Evolutionary conservation across 352 stramenopile species (phyloP).

Genomic region (Phytopythium mirpurense): DNA sequence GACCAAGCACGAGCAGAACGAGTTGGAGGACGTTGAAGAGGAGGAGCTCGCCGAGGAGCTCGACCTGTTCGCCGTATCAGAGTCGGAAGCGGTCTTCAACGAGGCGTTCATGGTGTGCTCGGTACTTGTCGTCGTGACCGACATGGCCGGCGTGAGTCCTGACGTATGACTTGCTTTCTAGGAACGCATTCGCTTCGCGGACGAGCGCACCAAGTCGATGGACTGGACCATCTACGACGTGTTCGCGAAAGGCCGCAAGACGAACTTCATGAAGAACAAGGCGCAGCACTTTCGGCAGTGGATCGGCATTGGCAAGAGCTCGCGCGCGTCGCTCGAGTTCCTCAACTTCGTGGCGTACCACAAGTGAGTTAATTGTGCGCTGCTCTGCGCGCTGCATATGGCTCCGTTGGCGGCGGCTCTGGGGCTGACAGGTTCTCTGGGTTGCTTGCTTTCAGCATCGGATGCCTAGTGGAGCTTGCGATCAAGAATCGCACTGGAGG

Average conservation of each 20-base stretch:
- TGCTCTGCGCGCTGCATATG: neutral
- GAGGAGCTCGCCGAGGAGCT: constrained; percentile 80
- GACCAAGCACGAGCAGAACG: constrained; percentile 73
- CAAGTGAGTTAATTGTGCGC: constrained; percentile 65
- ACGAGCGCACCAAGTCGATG: constrained; percentile 79
- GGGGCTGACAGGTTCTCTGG: neutral
- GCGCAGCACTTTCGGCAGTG: constrained; percentile 63
- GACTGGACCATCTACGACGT: constrained; percentile 79
- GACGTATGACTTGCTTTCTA: constrained; percentile 3
- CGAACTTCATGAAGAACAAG: constrained; percentile 84
- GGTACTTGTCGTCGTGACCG: neutral
- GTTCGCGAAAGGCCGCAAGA: constrained; percentile 71
- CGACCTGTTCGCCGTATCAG: constrained; percentile 78
- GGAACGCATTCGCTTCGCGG: constrained; percentile 81
- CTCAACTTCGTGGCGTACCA: constrained; percentile 86
- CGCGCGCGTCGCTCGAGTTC: constrained; percentile 74
- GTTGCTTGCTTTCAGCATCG: constrained; percentile 43
- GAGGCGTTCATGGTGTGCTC: constrained; percentile 54
- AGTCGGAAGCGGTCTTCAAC: constrained; percentile 74
- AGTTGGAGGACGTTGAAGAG: constrained; percentile 76
- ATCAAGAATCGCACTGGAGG: constrained; percentile 70
- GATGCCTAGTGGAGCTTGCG: constrained; percentile 68
- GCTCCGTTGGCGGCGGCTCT: neutral
- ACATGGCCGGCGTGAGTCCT: neutral
- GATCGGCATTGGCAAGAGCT: constrained; percentile 57